These are phyloP conservation scores for Cutaneotrichosporon cavernicola DNA, from an alignment of 1,284 basidiomycete genomes.

Conservation along the genomic window DNA sequence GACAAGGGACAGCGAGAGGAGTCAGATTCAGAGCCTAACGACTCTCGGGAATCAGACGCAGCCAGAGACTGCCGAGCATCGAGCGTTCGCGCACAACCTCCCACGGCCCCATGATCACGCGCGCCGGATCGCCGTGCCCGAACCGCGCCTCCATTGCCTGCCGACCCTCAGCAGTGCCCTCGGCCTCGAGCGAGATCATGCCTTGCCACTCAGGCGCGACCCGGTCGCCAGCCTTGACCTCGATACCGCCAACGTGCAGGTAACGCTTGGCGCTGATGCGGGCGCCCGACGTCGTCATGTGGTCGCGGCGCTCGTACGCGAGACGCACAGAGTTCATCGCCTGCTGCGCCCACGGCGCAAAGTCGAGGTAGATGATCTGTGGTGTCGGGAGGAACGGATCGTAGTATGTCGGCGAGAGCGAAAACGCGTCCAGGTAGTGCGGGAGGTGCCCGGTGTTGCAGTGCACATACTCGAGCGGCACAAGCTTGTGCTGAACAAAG, in stretches of 20 bases:
- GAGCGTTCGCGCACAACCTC: constrained; percentile 51
- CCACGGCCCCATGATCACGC: constrained; percentile 43
- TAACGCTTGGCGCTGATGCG: constrained; percentile 51
- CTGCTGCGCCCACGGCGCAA: constrained; percentile 45
- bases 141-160: constrained; percentile 42
- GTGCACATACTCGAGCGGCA: constrained; percentile 49
- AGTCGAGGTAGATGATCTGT: constrained; percentile 50
- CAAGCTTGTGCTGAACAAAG: constrained; percentile 42
- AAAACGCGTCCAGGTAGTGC: constrained; percentile 47
- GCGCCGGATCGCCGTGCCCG: constrained; percentile 29
- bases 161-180: constrained; percentile 51
- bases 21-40: background rate
- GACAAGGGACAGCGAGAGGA: background rate
- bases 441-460: constrained; percentile 46
- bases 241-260: constrained; percentile 52
- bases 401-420: constrained; percentile 53
- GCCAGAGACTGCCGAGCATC: constrained; percentile 51
- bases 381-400: constrained; percentile 50
- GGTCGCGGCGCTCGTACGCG: constrained; percentile 51
- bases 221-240: constrained; percentile 33
- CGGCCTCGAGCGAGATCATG: constrained; percentile 51
- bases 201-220: constrained; percentile 48
- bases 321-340: constrained; percentile 43
- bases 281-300: constrained; percentile 48
- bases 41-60: constrained; percentile 38